Evolutionary conservation across 495 filamentous ascomycete genomes (phyloP), one percentile per base, ranked within the genome.

Genomic region (Xylaria castorea): DNA sequence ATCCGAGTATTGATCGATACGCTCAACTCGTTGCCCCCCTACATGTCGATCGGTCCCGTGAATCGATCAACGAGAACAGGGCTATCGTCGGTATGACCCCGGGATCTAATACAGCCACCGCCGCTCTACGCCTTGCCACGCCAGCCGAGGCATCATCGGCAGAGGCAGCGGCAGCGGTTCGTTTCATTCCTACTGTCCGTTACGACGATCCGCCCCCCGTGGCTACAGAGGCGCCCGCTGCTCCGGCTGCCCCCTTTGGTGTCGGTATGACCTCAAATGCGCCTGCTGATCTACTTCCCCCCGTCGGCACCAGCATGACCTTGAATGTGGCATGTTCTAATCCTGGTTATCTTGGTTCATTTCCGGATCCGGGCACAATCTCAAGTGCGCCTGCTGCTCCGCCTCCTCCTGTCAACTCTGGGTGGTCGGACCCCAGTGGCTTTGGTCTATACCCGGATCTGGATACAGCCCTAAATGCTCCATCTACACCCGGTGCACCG

Each of bases 21-120:
- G 66, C 66, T 3, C 3, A 50, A 36, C 14, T 22, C 25, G 53
- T 69, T 46, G 66, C 66, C n/a, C 66, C 66, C 7, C 16, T 58
- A 16, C 12, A 46, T 8, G 18, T 69, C 25, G 66, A 60, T 16
- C 9, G 9, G 22, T 32, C 53, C 12, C 32, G 9, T 16, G 66
- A 55, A 27, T 22, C 36, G 0, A 8, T 48, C 3, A 7, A 34
- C 9, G 3, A 46, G 11, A 69, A 69, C 53, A 0, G 0, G 18
- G 16, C 6, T 8, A 6, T 69, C 22, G 22, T 69, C 18, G 53
- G 53, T 8, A 36, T 34, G 46, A 1, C 12, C 18, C 46, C 25
- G 48, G 65, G 30, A 50, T 32, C 63, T 36, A 5, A 66, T 42
- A n/a, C 32, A 14, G n/a, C n/a, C 16, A 66, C 11, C 11, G 25